Evolutionary conservation across 768 basidiomycete species (phyloP).

Genomic region (Obba rivulosa): DNA sequence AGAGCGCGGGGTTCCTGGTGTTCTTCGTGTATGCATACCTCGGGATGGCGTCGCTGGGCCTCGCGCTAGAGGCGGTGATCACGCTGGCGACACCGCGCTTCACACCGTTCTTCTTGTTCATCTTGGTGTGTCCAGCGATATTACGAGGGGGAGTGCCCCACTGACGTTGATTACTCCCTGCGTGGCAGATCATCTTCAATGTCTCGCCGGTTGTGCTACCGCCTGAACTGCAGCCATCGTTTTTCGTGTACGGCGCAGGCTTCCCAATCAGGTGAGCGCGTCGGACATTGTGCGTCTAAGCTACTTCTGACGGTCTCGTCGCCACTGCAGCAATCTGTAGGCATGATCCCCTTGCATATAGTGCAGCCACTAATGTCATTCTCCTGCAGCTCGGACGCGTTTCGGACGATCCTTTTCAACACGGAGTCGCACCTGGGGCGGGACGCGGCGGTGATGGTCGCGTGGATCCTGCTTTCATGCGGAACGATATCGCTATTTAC

Average conservation of each 20-base stretch:
- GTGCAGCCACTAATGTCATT: not conserved
- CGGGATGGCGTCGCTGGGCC: constrained; percentile 29
- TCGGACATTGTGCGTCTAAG: not conserved
- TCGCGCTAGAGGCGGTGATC: constrained; percentile 29
- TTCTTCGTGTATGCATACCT: constrained; percentile 28
- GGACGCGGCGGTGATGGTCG: constrained; percentile 30
- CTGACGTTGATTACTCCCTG: not conserved
- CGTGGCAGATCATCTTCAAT: constrained; percentile 26
- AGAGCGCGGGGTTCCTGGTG: constrained; percentile 23
- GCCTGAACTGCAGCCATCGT: constrained; percentile 21
- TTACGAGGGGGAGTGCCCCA: not conserved
- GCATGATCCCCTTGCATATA: not conserved
- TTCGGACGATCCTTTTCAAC: constrained; percentile 32
- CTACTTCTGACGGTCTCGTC: not conserved
- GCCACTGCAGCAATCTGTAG: constrained; percentile 17
- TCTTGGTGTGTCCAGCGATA: constrained; percentile 18
- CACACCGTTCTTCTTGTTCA: constrained; percentile 28
- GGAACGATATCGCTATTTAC: constrained; percentile 18
- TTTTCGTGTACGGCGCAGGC: constrained; percentile 27
- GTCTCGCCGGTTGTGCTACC: constrained; percentile 26
- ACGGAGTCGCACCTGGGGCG: constrained; percentile 25
- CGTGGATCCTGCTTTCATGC: constrained; percentile 25
- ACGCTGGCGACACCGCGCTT: constrained; percentile 29
- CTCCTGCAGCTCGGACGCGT: constrained; percentile 19
- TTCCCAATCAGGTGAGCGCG: constrained; percentile 28